Conservation (phyloP, 169 alveolate species). For the Toxoplasma gondii region DNA sequence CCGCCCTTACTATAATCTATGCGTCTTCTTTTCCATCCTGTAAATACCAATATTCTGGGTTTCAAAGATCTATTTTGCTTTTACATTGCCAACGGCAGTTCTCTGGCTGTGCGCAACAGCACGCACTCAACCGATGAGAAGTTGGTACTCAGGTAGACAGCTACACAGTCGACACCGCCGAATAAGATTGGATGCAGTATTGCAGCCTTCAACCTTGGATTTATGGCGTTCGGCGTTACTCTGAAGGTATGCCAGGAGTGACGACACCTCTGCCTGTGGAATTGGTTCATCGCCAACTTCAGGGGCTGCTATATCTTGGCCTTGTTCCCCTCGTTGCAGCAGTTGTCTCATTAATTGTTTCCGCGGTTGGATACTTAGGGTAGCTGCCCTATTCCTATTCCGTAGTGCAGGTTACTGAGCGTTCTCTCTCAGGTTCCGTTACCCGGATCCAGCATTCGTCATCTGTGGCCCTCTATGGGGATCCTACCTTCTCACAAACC, state of each 20-base stretch:
- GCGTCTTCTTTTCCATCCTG: not conserved
- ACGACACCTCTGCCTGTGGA: not conserved
- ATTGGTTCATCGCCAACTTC: not conserved
- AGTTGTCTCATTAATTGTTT: not conserved
- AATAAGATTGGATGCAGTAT: too few relatives aligned
- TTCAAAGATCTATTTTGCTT: not conserved
- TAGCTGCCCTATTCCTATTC: not conserved
- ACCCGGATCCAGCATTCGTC: conserved; percentile 29
- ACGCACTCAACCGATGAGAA: conserved; percentile 47
- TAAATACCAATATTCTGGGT: not conserved
- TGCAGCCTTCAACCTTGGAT: conserved; percentile 49
- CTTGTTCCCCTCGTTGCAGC: not conserved
- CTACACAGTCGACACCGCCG: not conserved
- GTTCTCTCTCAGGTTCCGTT: not conserved
- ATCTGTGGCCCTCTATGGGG: conserved; percentile 40
- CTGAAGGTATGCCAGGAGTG: not conserved
- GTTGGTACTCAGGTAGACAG: conserved; percentile 45
- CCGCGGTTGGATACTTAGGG: conserved; percentile 19
- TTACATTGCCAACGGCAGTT: not conserved
- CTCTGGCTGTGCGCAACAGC: conserved; percentile 50
- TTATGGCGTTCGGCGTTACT: conserved; percentile 43
- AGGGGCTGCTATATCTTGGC: conserved; percentile 13
- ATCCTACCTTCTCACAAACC: conserved; percentile 23
- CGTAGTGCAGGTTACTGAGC: not conserved
- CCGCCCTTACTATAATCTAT: not conserved